phyloP scores from a whole-genome alignment of 1,139 yeast species.

The Diutina neorugosa region DNA sequence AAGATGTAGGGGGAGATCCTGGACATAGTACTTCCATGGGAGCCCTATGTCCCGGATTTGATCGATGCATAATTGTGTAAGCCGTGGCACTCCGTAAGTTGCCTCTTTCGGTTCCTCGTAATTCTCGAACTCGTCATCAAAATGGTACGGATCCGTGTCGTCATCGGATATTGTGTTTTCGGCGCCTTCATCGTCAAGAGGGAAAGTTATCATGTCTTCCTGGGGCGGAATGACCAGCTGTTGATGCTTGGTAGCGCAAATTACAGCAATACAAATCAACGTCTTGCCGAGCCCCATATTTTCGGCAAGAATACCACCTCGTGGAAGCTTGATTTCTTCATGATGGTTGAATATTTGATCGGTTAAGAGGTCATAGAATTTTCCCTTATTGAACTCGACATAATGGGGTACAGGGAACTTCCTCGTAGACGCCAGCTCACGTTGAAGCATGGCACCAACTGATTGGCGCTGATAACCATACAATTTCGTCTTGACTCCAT shows the following conservation, averaged over 20 bases:
- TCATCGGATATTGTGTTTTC: constrained; percentile 2
- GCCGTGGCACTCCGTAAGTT: constrained; percentile 8
- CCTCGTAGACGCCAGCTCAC: constrained; percentile 26
- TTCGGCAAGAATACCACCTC: constrained; percentile 64
- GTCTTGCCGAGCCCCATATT: constrained; percentile 75
- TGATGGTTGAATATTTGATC: constrained; percentile 21
- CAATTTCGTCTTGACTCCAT: constrained; percentile 38
- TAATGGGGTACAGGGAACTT: constrained; percentile 33
- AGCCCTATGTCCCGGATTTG: constrained; percentile 34
- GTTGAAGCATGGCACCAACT: constrained; percentile 43
- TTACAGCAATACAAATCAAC: constrained; percentile 48
- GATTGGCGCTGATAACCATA: constrained; percentile 51
- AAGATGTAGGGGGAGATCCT: constrained; percentile 34
- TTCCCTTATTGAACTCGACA: constrained; percentile 12
- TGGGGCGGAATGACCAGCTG: not conserved
- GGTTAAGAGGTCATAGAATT: constrained; percentile 21
- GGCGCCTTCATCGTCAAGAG: not conserved
- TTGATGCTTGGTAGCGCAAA: constrained; percentile 46
- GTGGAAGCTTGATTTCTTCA: constrained; percentile 30
- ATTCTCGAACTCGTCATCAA: constrained; percentile 7
- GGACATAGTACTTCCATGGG: constrained; percentile 41
- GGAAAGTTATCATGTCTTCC: not conserved
- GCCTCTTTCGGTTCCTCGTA: constrained; percentile 5
- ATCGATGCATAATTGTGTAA: constrained; percentile 31
- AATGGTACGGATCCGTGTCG: constrained; percentile 32